phyloP scores from a whole-genome alignment of 345 rosid genomes.

The Schrenkiella parvula region DNA sequence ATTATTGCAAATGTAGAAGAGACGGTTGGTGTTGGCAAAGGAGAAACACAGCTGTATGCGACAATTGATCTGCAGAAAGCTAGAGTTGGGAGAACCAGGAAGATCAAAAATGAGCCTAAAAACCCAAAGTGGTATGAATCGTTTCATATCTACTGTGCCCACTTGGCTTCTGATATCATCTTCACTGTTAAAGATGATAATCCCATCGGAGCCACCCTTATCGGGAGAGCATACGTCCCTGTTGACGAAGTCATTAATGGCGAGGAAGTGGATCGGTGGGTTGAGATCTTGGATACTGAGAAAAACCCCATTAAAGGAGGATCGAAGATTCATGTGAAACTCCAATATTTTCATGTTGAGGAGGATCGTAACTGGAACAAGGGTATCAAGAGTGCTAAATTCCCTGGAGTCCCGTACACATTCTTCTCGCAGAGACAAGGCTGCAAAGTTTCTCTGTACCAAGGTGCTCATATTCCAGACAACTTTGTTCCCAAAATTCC shows the following conservation, averaged over 20 bases:
- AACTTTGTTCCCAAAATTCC: slow-evolving; percentile 81
- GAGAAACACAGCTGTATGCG: slow-evolving; percentile 70
- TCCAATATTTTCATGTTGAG: slow-evolving; percentile 66
- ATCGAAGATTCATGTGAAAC: slow-evolving; percentile 86
- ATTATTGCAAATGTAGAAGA: slow-evolving; percentile 67
- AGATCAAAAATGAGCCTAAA: slow-evolving; percentile 47
- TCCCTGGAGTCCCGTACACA: slow-evolving; percentile 92
- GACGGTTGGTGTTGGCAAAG: slow-evolving; percentile 79
- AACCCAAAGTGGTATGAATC: slow-evolving; percentile 94
- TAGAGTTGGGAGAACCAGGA: slow-evolving; percentile 92
- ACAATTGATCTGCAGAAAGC: slow-evolving; percentile 85
- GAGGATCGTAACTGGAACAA: slow-evolving; percentile 65
- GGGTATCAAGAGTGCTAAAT: slow-evolving; percentile 72
- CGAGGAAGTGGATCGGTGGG: slow-evolving; percentile 83
- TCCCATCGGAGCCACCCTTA: slow-evolving; percentile 86
- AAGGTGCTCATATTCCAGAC: slow-evolving; percentile 94
- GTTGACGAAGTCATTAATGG: slow-evolving; percentile 64
- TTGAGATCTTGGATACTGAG: slow-evolving; percentile 71
- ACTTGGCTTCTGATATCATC: slow-evolving; percentile 68
- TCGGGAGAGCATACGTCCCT: slow-evolving; percentile 85
- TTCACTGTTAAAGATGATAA: slow-evolving; percentile 91
- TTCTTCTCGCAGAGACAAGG: slow-evolving; percentile 85
- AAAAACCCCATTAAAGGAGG: slow-evolving; percentile 57
- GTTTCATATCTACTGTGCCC: slow-evolving; percentile 91
- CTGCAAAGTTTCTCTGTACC: slow-evolving; percentile 88